A percentile compares a stretch with the other conserved stretches of the same genome.
Evolutionary conservation across 345 rosid species (phyloP).

Genomic region (Jatropha curcas): DNA sequence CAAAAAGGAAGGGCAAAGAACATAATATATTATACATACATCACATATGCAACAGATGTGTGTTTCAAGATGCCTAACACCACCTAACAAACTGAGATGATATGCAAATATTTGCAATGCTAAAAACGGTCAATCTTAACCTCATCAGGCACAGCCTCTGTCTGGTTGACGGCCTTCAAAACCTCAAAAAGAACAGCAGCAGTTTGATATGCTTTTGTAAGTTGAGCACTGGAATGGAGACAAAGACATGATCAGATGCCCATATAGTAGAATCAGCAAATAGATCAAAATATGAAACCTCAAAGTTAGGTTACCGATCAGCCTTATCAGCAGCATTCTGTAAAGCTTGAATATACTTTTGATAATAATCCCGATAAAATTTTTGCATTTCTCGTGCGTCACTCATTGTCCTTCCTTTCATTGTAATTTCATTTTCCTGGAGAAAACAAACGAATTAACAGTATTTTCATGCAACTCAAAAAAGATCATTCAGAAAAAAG

Average conservation of each 20-base stretch:
- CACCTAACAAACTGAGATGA: not conserved
- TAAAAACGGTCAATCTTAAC: slow-evolving; percentile 31
- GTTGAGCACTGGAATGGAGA: slow-evolving; percentile 69
- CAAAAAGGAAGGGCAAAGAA: slow-evolving; percentile 1
- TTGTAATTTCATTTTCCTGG: slow-evolving; percentile 80
- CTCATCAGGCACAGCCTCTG: slow-evolving; percentile 95
- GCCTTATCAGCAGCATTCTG: slow-evolving; percentile 90
- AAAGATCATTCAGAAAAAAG: not conserved
- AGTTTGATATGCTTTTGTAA: slow-evolving; percentile 98
- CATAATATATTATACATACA: not conserved
- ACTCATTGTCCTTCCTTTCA: slow-evolving; percentile 68
- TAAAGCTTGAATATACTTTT: slow-evolving; percentile 84
- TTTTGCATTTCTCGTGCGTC: slow-evolving; percentile 94
- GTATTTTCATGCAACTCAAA: slow-evolving; percentile 1
- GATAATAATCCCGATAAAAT: slow-evolving; percentile 80
- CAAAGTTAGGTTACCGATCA: slow-evolving; percentile 60
- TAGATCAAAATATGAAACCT: not conserved
- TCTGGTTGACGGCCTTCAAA: slow-evolving; percentile 87
- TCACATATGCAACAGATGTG: not conserved
- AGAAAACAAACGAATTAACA: not conserved
- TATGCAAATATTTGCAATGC: not conserved
- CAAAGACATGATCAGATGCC: slow-evolving; percentile 13
- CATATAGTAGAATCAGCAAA: not conserved
- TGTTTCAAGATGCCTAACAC: not conserved
- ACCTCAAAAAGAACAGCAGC: slow-evolving; percentile 99